Conservation (phyloP, 257 asterid species). For the Solanum appendiculatum region DNA sequence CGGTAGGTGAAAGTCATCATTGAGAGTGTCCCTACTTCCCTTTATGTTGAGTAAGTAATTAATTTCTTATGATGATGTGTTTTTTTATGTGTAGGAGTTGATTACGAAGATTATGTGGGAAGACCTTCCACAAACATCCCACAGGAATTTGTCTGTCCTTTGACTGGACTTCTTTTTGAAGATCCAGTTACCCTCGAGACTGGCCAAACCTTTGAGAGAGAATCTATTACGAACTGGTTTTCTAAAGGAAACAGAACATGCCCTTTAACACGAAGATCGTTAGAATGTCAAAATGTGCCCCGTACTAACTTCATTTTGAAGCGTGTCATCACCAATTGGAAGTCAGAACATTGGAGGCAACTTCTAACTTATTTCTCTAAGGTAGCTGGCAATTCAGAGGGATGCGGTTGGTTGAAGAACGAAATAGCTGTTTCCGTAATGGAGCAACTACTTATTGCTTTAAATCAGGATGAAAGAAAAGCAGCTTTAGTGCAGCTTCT, state of each 20-base stretch:
- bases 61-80: not conserved
- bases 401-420: slow-evolving; percentile 11
- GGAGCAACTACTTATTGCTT: slow-evolving; percentile 34
- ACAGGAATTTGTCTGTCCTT: slow-evolving; percentile 52
- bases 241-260: slow-evolving; percentile 42
- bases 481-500: slow-evolving; percentile 28
- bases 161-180: slow-evolving; percentile 47
- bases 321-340: slow-evolving; percentile 57
- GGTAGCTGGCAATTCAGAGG: slow-evolving; percentile 5
- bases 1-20: slow-evolving; percentile 23
- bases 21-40: not conserved
- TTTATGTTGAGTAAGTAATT: not conserved
- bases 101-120: not conserved
- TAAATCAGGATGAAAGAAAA: slow-evolving; percentile 38
- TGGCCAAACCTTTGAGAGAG: slow-evolving; percentile 64
- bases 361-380: slow-evolving; percentile 31
- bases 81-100: not conserved
- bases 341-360: slow-evolving; percentile 26
- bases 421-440: slow-evolving; percentile 24
- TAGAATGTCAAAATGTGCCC: slow-evolving; percentile 44
- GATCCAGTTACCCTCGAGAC: slow-evolving; percentile 81
- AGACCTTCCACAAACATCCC: slow-evolving; percentile 31
- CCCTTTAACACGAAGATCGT: slow-evolving; percentile 44
- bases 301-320: slow-evolving; percentile 50
- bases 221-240: slow-evolving; percentile 54